Percentiles rank a stretch among this genome's conserved stretches.
These are phyloP conservation scores for Phialocephala subalpina DNA, from an alignment of 2,329 filamentous ascomycete genomes.

Conservation along the genomic window DNA sequence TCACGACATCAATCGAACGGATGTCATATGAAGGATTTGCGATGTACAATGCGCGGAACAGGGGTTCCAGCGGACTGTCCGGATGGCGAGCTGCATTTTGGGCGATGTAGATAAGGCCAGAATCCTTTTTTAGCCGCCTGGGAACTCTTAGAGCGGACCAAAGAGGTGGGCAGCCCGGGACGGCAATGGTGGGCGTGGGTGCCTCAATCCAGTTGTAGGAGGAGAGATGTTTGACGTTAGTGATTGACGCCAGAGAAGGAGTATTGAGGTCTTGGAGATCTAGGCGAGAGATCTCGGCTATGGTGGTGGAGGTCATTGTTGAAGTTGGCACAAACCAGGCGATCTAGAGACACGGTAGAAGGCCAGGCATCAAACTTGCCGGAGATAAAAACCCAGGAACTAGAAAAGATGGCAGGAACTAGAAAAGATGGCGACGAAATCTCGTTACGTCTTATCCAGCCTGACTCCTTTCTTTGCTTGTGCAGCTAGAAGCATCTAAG, in stretches of 20 bases:
- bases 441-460: no score
- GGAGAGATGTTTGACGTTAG: slow-evolving; percentile 49
- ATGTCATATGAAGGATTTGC: slow-evolving; percentile 44
- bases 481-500: no score
- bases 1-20: slow-evolving; percentile 48
- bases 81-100: slow-evolving; percentile 56
- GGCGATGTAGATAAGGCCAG: slow-evolving; percentile 51
- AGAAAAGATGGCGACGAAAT: no score
- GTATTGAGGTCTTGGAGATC: slow-evolving; percentile 33
- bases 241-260: slow-evolving; percentile 42
- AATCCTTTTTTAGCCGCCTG: slow-evolving; percentile 46
- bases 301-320: slow-evolving; percentile 24
- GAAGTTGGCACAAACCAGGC: slow-evolving; percentile 28
- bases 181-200: slow-evolving; percentile 50
- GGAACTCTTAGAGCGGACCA: slow-evolving; percentile 46
- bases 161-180: slow-evolving; percentile 52
- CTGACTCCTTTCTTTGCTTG: no score
- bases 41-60: slow-evolving; percentile 53
- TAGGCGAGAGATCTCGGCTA: slow-evolving; percentile 34
- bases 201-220: slow-evolving; percentile 60
- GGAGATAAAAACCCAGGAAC: no score
- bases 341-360: no score
- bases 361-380: no score
- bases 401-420: no score
- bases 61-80: slow-evolving; percentile 52